A percentile compares a stretch with the other conserved stretches of the same genome.
These are phyloP conservation scores for Mortierella alpina DNA, from an alignment of 192 early-diverging fungal genomes.

Conservation along the genomic window DNA sequence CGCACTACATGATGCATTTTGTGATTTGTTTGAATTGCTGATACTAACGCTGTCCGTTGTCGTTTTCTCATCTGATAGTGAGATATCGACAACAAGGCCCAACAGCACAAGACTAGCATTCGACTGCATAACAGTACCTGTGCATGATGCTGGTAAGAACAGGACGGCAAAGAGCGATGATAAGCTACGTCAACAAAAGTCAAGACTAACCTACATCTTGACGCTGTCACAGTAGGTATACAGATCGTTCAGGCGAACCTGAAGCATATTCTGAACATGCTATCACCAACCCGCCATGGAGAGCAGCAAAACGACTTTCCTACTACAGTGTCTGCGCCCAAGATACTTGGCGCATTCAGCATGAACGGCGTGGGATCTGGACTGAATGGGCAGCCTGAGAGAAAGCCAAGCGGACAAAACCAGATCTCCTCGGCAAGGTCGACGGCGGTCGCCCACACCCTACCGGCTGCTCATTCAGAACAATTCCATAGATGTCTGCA, in stretches of 20 bases:
- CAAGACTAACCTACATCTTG: neutral
- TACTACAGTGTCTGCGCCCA: neutral
- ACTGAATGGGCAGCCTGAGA: neutral
- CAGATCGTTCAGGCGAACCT: slow-evolving; percentile 13
- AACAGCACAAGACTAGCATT: slow-evolving; percentile 23
- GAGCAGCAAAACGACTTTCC: slow-evolving; percentile 6
- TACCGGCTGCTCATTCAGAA: slow-evolving; percentile 10
- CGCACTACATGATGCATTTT: neutral
- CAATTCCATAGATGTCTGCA: slow-evolving; percentile 21
- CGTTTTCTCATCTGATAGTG: slow-evolving; percentile 4
- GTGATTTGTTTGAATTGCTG: neutral
- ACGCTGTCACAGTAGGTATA: slow-evolving; percentile 1
- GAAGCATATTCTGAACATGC: slow-evolving; percentile 26
- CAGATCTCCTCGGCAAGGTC: neutral
- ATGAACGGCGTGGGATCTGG: neutral
- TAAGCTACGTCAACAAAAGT: neutral
- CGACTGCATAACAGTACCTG: slow-evolving; percentile 28
- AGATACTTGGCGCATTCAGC: neutral
- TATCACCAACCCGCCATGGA: slow-evolving; percentile 9
- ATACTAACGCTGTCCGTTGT: slow-evolving; percentile 6
- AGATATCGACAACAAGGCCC: slow-evolving; percentile 34
- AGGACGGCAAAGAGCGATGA: too few species aligned
- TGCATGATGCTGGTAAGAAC: slow-evolving; percentile 12
- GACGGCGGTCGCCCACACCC: neutral
- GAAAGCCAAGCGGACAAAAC: slow-evolving; percentile 11